These are phyloP conservation scores for Paramarasmius palmivorus DNA, from an alignment of 1,284 basidiomycete species.

Conservation along the genomic window DNA sequence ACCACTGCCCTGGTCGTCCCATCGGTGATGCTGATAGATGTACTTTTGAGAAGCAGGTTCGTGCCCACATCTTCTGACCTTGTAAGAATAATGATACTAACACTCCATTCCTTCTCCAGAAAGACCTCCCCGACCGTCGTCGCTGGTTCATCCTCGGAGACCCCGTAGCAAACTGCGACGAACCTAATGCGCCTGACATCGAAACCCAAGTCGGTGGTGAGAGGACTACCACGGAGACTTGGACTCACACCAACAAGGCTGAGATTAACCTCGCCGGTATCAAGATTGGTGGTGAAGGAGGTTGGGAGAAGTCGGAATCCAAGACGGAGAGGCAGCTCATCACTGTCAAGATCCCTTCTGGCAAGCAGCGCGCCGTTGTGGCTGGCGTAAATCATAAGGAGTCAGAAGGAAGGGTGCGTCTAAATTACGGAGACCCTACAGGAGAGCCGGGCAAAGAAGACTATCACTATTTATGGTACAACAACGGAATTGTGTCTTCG, in stretches of 20 bases:
- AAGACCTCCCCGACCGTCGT: conserved; percentile 2
- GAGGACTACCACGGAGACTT: not conserved
- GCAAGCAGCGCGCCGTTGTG: not conserved
- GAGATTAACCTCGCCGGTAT: conserved; percentile 2
- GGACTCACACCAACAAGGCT: conserved; percentile 1
- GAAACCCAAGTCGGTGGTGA: conserved; percentile 1
- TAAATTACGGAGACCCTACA: conserved; percentile 1
- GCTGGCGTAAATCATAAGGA: not conserved
- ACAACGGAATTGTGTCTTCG: not conserved
- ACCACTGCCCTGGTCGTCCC: not conserved
- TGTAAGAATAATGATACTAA: not conserved
- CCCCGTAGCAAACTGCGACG: conserved; percentile 2
- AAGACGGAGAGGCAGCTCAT: conserved; percentile 1
- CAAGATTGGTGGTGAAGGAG: conserved; percentile 4
- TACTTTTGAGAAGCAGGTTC: not conserved
- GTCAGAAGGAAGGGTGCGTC: not conserved
- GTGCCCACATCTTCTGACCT: not conserved
- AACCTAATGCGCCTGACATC: not conserved
- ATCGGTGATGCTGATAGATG: not conserved
- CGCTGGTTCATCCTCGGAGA: not conserved
- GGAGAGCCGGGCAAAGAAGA: conserved; percentile 3
- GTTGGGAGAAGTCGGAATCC: not conserved
- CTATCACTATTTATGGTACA: conserved; percentile 5
- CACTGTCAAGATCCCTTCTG: not conserved
- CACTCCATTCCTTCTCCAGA: not conserved